Percentiles rank a stretch among this genome's conserved stretches.
These are phyloP conservation scores for Seiridium cupressi DNA, from an alignment of 2,329 filamentous ascomycete species.

Conservation along the genomic window DNA sequence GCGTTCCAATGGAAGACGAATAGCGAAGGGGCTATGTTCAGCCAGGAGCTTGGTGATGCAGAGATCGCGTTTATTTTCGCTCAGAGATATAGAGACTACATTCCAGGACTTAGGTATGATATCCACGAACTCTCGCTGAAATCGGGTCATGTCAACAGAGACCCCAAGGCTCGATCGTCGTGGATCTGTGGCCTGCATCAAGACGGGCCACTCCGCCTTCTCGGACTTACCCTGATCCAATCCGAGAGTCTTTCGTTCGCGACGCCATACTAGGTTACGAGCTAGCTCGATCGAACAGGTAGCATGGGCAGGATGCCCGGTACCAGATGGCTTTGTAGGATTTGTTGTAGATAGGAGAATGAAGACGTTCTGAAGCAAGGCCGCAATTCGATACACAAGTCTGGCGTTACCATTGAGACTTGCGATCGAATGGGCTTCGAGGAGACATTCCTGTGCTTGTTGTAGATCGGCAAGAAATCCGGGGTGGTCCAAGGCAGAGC, in stretches of 20 bases:
- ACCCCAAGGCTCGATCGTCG: constrained; percentile 44
- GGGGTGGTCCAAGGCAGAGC: constrained; percentile 24
- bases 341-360: constrained; percentile 65
- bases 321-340: constrained; percentile 40
- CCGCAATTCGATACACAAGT: constrained; percentile 61
- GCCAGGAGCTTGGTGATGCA: constrained; percentile 83
- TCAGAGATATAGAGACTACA: constrained; percentile 80
- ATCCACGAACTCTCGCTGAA: constrained; percentile 80
- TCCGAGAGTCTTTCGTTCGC: constrained; percentile 58
- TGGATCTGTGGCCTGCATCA: constrained; percentile 24
- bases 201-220: constrained; percentile 33
- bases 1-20: constrained; percentile 81
- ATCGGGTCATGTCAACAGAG: constrained; percentile 55
- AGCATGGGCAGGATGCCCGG: constrained; percentile 54
- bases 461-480: constrained; percentile 59
- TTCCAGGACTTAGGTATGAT: constrained; percentile 82
- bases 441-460: constrained; percentile 64
- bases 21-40: constrained; percentile 75
- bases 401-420: constrained; percentile 53
- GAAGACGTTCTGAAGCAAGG: constrained; percentile 62
- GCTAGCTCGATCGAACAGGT: constrained; percentile 68
- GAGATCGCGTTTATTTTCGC: constrained; percentile 78
- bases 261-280: constrained; percentile 64
- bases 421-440: constrained; percentile 60
- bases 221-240: constrained; percentile 34